Evolutionary conservation across 805 yeast genomes (phyloP), one percentile per base, ranked within the genome.

Genomic region (Candida qinlingensis): DNA sequence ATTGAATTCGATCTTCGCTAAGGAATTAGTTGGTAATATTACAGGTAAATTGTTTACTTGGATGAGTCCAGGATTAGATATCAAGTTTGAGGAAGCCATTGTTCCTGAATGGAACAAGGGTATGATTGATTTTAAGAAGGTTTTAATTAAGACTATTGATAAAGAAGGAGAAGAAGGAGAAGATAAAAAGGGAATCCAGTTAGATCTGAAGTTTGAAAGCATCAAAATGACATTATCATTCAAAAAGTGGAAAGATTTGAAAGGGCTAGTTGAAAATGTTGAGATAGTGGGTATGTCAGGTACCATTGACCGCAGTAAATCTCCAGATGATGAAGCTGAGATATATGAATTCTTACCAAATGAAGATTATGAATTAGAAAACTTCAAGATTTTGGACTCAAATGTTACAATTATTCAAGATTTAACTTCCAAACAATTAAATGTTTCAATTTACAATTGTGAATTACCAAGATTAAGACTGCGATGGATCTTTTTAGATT

Each of bases 31-130:
- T n/a, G 96, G 96, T 1, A 73, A 83, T 45, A 71, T 78, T 59
- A 76, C 87, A 28, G 97, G 97, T 3, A 86, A 83, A 57, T 64
- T 85, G 44, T 75, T 91, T 46, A 89, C 96, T 35, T 75, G 76
- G 48, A 56, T 67, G 39, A 87, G 86, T 58, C 85, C 95, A 4
- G 88, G 86, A 25, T 72, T 91, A 50, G 80, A 83, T 7, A 90
- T 91, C 10, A 81, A 81, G 3, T 92, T 92, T 56, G 96, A 88
- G 62, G 87, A 80, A 60, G 97, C 97, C 0, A 81, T 90, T 49
- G 92, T 88, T 2, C 97, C 97, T 0, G 89, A 88, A 51, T 92
- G 97, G 97, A 76, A 80, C 48, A 87, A 84, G 54, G 94, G 96
- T 1, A 84, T 81, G 55, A 88, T 91, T 49, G 79, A 83, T 48